These are phyloP conservation scores for Rhizophagus sp. DNA, from an alignment of 192 early-diverging fungal genomes.

Conservation along the genomic window DNA sequence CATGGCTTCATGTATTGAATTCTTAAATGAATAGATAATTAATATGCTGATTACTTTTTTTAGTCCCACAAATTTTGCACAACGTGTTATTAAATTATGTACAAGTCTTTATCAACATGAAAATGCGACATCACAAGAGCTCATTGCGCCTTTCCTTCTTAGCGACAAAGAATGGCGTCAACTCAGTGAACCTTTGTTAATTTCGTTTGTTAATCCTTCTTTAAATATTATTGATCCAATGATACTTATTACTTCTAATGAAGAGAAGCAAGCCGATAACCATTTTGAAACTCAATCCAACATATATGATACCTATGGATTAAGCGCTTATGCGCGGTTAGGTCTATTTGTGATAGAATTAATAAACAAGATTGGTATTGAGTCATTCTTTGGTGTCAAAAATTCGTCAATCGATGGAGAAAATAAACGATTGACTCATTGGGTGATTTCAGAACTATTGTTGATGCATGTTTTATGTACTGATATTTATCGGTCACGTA, in stretches of 20 bases:
- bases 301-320: conserved; percentile 51
- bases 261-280: neutral
- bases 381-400: conserved; percentile 32
- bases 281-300: neutral
- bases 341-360: conserved; percentile 47
- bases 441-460: conserved; percentile 18
- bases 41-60: neutral
- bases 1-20: neutral
- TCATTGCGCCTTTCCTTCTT: conserved; percentile 33
- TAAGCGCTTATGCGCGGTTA: conserved; percentile 48
- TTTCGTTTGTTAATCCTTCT: conserved; percentile 27
- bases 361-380: conserved; percentile 34
- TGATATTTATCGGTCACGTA: conserved; percentile 7
- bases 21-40: neutral
- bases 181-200: conserved; percentile 36
- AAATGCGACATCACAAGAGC: neutral
- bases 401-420: conserved; percentile 34
- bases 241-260: neutral
- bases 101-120: conserved; percentile 15
- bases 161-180: conserved; percentile 44
- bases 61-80: conserved; percentile 52
- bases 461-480: conserved; percentile 17
- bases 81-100: conserved; percentile 38
- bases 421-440: neutral
- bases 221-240: conserved; percentile 28